Evolutionary conservation across 208 protist genomes (phyloP), one percentile per base, ranked within the genome.

Genomic region (Herpetomonas muscarum): DNA sequence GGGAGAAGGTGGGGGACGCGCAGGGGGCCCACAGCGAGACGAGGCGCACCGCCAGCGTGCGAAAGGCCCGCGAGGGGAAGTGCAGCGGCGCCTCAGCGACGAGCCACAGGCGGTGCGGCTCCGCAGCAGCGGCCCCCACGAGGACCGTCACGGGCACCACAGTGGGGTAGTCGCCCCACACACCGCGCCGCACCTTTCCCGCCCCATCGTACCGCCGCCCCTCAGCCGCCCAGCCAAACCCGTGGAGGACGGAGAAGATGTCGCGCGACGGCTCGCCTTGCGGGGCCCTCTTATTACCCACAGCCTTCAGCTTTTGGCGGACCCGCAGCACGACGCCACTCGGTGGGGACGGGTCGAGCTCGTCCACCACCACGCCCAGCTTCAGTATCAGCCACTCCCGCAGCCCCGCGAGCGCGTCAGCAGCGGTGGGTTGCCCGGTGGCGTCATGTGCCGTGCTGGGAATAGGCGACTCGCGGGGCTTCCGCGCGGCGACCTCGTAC

Each of bases 1-100:
- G 32, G 13, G 24, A 25, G 31, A 30, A 26, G 17, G 24, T 41
- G 41, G 15, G 10, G 15, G 34, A 39, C 10, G 55, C 49, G 36
- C 79, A 87, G 7, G 76, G 71, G 25, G 68, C 73, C 85, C 85
- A 92, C 15, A 62, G 50, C 2, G 85, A 92, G 17, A 83, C 50
- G 24, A 92, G 70, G 44, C 44, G 62, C n/a, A 78, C 61, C 3
- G 28, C 34, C 17, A 74, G 37, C 15, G 22, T 1, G 26, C 21
- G 32, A 1, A 1, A 13, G 10, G 71, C 70, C 25, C 54, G 71
- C 10, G 51, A 25, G 0, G 62, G 34, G 28, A 78, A 56, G 22
- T 68, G 39, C 53, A 82, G 67, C 4, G 79, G 70, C 7, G 34
- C 21, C 9, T 72, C 47, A 2, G 71, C 61, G 24, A 82, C 48